Conservation (phyloP, 495 filamentous ascomycete genomes). For the Bacidia gigantensis region DNA sequence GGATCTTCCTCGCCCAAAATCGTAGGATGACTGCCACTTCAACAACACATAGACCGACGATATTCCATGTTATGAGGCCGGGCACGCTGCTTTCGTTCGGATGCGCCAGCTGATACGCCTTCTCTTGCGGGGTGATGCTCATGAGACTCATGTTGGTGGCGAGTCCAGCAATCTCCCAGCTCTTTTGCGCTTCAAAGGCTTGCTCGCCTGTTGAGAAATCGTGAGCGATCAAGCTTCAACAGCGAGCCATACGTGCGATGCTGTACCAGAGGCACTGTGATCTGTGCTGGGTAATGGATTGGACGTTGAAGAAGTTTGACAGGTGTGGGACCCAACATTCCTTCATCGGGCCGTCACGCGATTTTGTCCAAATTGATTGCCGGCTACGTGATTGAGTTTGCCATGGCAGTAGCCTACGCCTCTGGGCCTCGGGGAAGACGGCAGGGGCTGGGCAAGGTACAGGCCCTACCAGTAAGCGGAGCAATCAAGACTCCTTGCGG, state of each 20-base stretch:
- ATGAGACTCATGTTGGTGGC: not conserved
- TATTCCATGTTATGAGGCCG: constrained; percentile 2
- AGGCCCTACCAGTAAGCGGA: not conserved
- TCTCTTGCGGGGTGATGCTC: not conserved
- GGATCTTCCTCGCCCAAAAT: constrained; percentile 2
- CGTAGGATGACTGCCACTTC: not conserved
- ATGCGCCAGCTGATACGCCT: constrained; percentile 2
- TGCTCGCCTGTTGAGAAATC: not conserved
- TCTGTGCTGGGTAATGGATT: not conserved
- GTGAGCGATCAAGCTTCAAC: not conserved
- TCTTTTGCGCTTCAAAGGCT: not conserved
- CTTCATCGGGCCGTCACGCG: not conserved
- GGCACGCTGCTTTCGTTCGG: not conserved
- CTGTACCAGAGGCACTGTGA: not conserved
- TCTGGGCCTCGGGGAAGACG: too few relatives aligned
- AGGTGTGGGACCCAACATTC: not conserved
- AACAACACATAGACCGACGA: not conserved
- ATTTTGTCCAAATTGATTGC: too few relatives aligned
- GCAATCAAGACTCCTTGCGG: not conserved
- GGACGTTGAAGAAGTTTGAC: not conserved
- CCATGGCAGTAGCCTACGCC: not conserved
- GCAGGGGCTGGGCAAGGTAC: not conserved
- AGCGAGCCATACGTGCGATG: not conserved
- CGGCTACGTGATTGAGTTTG: not conserved
- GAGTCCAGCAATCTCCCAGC: not conserved